Evolutionary conservation across 352 stramenopile species (phyloP).

Genomic region (Globisporangium irregulare): DNA sequence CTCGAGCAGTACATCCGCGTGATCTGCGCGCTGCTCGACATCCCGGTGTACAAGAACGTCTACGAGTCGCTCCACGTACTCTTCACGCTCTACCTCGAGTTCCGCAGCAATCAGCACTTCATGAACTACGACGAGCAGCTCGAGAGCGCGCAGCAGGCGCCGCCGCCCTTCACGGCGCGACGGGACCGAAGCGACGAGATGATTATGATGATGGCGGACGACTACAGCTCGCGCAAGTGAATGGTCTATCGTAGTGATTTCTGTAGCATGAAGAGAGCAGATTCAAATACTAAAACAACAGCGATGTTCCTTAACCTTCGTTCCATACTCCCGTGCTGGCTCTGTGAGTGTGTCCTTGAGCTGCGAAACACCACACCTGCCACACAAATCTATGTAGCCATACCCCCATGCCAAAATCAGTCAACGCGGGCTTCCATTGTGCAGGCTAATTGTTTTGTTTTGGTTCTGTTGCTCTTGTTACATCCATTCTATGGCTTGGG

Average conservation of each 20-base stretch:
- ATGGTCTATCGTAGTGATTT: neutral
- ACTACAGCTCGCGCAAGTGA: conserved; percentile 43
- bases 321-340: neutral
- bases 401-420: neutral
- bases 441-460: neutral
- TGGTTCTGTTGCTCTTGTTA: neutral
- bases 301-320: neutral
- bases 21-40: conserved; percentile 92
- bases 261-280: conserved; percentile 1
- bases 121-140: conserved; percentile 79
- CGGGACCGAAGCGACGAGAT: conserved; percentile 26
- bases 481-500: conserved; percentile 7
- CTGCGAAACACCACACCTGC: neutral
- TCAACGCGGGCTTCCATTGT: neutral
- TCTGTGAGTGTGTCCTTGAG: neutral
- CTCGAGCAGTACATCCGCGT: conserved; percentile 93
- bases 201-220: conserved; percentile 25
- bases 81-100: conserved; percentile 93
- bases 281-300: neutral
- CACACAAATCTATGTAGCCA: neutral
- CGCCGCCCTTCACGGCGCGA: conserved; percentile 36
- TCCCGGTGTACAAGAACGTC: conserved; percentile 94
- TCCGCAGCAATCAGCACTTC: conserved; percentile 93
- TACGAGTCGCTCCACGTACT: conserved; percentile 94
- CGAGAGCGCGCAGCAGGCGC: conserved; percentile 17